phyloP scores from a whole-genome alignment of 352 stramenopile species.

The Pelagophyceae sp. region DNA sequence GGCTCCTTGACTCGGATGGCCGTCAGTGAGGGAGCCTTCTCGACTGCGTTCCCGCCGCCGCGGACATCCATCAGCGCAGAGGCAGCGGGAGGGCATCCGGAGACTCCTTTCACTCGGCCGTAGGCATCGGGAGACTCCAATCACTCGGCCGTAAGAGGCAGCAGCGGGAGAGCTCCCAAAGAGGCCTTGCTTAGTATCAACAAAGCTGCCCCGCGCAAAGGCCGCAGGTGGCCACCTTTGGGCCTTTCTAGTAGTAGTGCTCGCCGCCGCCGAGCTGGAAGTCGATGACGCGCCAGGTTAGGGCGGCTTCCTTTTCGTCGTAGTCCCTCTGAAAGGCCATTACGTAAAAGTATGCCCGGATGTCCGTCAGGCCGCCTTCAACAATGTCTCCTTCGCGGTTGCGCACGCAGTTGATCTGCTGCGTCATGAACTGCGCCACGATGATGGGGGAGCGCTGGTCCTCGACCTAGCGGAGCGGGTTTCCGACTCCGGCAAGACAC shows the following conservation, averaged over 20 bases:
- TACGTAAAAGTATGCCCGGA: slow-evolving; percentile 93
- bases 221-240: too few relatives aligned
- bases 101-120: too few relatives aligned
- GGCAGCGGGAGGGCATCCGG: too few relatives aligned
- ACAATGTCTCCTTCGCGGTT: slow-evolving; percentile 91
- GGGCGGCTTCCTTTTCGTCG: slow-evolving; percentile 72
- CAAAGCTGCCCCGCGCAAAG: too few relatives aligned
- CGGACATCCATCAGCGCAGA: too few relatives aligned
- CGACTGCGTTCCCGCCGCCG: too few relatives aligned
- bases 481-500: too few relatives aligned
- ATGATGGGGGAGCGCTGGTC: slow-evolving; percentile 72
- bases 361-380: slow-evolving; percentile 89
- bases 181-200: too few relatives aligned
- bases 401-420: slow-evolving; percentile 97
- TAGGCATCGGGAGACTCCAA: too few relatives aligned
- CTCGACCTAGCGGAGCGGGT: too few relatives aligned
- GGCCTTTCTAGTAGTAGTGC: slow-evolving; percentile 51
- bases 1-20: too few relatives aligned
- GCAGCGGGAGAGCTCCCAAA: background rate
- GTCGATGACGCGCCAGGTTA: slow-evolving; percentile 65
- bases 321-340: slow-evolving; percentile 94
- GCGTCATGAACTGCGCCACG: slow-evolving; percentile 89
- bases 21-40: too few relatives aligned
- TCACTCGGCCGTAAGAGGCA: background rate
- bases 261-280: slow-evolving; percentile 60